A percentile compares a stretch with the other conserved stretches of the same genome.
phyloP scores from a whole-genome alignment of 1,284 basidiomycete genomes.

The Takashimella koratensis region DNA sequence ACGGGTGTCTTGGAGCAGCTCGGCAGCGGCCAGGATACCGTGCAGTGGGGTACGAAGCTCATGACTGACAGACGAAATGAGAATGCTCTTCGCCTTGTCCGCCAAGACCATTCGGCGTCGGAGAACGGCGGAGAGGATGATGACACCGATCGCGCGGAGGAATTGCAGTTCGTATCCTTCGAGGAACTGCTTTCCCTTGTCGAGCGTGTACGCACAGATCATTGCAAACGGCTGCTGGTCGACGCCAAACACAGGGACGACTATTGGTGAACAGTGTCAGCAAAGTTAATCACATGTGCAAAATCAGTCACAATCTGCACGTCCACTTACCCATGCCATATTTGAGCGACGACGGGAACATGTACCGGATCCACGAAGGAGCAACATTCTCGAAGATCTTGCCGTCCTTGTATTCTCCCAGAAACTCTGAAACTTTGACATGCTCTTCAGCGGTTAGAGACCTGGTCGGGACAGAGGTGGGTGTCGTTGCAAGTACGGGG shows the following conservation, averaged over 20 bases:
- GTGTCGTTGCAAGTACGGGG: slow-evolving; percentile 32
- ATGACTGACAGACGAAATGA: slow-evolving; percentile 75
- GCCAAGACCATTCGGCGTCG: slow-evolving; percentile 90
- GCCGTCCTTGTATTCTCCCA: slow-evolving; percentile 72
- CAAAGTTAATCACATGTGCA: not conserved
- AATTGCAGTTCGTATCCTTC: slow-evolving; percentile 92
- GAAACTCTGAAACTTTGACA: slow-evolving; percentile 67
- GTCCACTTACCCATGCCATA: slow-evolving; percentile 70
- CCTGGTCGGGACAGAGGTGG: slow-evolving; percentile 28
- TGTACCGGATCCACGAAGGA: slow-evolving; percentile 69
- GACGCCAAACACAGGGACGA: slow-evolving; percentile 88
- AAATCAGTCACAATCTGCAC: too few relatives aligned
- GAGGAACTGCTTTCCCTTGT: slow-evolving; percentile 72
- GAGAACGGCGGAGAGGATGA: slow-evolving; percentile 88
- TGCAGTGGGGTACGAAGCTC: slow-evolving; percentile 86
- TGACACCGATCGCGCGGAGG: slow-evolving; percentile 81
- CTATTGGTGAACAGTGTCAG: slow-evolving; percentile 45
- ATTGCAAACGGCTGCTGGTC: slow-evolving; percentile 90
- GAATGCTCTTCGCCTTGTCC: slow-evolving; percentile 61
- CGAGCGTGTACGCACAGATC: slow-evolving; percentile 81
- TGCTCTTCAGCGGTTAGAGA: slow-evolving; percentile 65
- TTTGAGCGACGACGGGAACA: slow-evolving; percentile 73
- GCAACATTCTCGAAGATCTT: slow-evolving; percentile 78
- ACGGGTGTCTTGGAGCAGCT: slow-evolving; percentile 76
- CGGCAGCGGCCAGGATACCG: slow-evolving; percentile 85